Evolutionary conservation across 371 early-diverging fungal genomes (phyloP).

Genomic region (Actinomucor elegans): DNA sequence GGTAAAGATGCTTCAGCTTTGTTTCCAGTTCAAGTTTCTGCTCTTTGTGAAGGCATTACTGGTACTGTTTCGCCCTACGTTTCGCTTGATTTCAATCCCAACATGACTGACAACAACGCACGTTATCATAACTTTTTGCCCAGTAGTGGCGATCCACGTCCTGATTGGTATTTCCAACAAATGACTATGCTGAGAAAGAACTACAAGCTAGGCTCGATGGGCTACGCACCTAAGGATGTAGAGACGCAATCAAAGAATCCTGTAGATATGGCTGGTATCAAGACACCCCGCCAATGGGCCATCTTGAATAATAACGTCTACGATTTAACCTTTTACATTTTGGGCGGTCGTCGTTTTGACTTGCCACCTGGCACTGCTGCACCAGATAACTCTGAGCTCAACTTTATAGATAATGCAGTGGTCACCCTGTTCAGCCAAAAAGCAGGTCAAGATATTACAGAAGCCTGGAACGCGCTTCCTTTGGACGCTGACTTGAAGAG

Average conservation of each 20-base stretch:
- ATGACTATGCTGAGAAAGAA: slow-evolving; percentile 53
- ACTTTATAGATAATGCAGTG: slow-evolving; percentile 51
- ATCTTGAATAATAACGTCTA: slow-evolving; percentile 59
- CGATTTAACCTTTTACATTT: slow-evolving; percentile 57
- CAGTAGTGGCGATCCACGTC: slow-evolving; percentile 38
- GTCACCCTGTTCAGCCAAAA: slow-evolving; percentile 59
- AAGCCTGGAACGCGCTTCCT: slow-evolving; percentile 48
- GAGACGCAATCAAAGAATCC: slow-evolving; percentile 32
- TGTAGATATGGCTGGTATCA: slow-evolving; percentile 22
- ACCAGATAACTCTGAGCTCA: slow-evolving; percentile 21
- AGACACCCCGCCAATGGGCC: slow-evolving; percentile 44
- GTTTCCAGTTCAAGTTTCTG: slow-evolving; percentile 78
- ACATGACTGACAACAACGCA: slow-evolving; percentile 40
- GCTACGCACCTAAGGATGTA: slow-evolving; percentile 34
- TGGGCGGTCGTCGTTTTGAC: slow-evolving; percentile 31
- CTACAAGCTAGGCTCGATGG: slow-evolving; percentile 50
- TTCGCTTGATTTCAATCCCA: slow-evolving; percentile 37
- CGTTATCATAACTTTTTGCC: slow-evolving; percentile 44
- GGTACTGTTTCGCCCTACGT: slow-evolving; percentile 38
- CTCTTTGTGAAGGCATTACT: slow-evolving; percentile 42
- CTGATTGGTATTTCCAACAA: slow-evolving; percentile 56
- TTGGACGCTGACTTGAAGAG: slow-evolving; percentile 26
- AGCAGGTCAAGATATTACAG: slow-evolving; percentile 63
- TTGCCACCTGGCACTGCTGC: slow-evolving; percentile 21
- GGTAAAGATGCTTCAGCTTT: slow-evolving; percentile 68